Evolutionary conservation across 495 filamentous ascomycete genomes (phyloP).

Genomic region (Geoglossum glabrum): DNA sequence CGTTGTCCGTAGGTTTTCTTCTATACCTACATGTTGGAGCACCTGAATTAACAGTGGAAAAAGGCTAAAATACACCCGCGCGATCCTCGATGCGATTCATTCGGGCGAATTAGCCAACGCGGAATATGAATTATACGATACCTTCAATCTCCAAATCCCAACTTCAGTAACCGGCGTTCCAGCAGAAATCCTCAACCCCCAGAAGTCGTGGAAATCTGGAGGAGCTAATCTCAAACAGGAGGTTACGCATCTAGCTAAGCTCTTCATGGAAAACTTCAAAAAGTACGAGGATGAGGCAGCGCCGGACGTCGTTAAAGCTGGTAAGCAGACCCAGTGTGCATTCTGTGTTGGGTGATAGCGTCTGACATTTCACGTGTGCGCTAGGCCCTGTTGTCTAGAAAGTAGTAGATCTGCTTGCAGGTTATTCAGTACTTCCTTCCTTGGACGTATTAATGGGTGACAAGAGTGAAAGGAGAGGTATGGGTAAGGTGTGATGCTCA

Average conservation of each 20-base stretch:
- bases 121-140: slow-evolving; percentile 85
- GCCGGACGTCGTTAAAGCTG: slow-evolving; percentile 55
- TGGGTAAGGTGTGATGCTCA: too few relatives aligned
- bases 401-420: too few relatives aligned
- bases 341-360: too few relatives aligned
- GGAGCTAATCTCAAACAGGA: slow-evolving; percentile 59
- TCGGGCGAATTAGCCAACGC: slow-evolving; percentile 77
- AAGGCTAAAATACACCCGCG: slow-evolving; percentile 85
- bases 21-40: background rate
- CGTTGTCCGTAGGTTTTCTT: slow-evolving; percentile 45
- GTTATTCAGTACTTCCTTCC: too few relatives aligned
- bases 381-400: too few relatives aligned
- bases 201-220: slow-evolving; percentile 70
- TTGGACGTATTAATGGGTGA: too few relatives aligned
- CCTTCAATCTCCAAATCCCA: slow-evolving; percentile 89
- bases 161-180: slow-evolving; percentile 73
- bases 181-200: slow-evolving; percentile 79
- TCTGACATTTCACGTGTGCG: too few relatives aligned
- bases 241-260: slow-evolving; percentile 64
- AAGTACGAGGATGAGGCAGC: slow-evolving; percentile 83
- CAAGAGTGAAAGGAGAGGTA: too few relatives aligned
- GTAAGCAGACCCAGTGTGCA: too few relatives aligned
- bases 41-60: background rate
- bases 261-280: slow-evolving; percentile 95
- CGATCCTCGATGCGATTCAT: slow-evolving; percentile 96